phyloP scores from a whole-genome alignment of 1,284 basidiomycete genomes.

The Paramarasmius palmivorus region DNA sequence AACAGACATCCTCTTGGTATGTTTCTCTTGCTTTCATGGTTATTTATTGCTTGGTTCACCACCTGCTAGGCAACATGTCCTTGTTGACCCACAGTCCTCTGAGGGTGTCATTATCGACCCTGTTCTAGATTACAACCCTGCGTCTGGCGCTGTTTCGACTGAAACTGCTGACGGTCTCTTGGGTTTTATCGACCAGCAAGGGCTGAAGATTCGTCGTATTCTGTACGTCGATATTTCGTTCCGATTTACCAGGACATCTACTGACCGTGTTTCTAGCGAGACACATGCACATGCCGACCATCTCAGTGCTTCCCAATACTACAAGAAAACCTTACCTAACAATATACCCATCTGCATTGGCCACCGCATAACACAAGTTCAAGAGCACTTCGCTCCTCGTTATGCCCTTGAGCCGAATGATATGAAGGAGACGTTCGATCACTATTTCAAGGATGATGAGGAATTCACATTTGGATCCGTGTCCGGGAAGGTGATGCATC shows the following conservation, averaged over 20 bases:
- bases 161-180: slow-evolving; percentile 35
- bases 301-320: slow-evolving; percentile 39
- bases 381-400: slow-evolving; percentile 35
- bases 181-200: slow-evolving; percentile 30
- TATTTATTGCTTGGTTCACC: not conserved
- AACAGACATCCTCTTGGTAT: slow-evolving; percentile 21
- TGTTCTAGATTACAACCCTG: slow-evolving; percentile 38
- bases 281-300: slow-evolving; percentile 46
- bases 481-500: slow-evolving; percentile 32
- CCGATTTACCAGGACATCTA: too few relatives aligned
- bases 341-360: slow-evolving; percentile 37
- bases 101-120: slow-evolving; percentile 37
- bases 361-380: slow-evolving; percentile 35
- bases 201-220: slow-evolving; percentile 32
- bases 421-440: slow-evolving; percentile 34
- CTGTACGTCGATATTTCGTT: slow-evolving; percentile 24
- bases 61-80: slow-evolving; percentile 33
- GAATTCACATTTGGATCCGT: slow-evolving; percentile 34
- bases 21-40: not conserved
- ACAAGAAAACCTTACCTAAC: slow-evolving; percentile 31
- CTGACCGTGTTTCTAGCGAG: slow-evolving; percentile 25
- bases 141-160: slow-evolving; percentile 33
- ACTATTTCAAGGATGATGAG: slow-evolving; percentile 37
- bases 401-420: slow-evolving; percentile 31
- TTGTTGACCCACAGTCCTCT: slow-evolving; percentile 31